A percentile compares a stretch with the other conserved stretches of the same genome.
These are phyloP conservation scores for Kodamaea neixiangensis DNA, from an alignment of 805 yeast species.

Conservation along the genomic window DNA sequence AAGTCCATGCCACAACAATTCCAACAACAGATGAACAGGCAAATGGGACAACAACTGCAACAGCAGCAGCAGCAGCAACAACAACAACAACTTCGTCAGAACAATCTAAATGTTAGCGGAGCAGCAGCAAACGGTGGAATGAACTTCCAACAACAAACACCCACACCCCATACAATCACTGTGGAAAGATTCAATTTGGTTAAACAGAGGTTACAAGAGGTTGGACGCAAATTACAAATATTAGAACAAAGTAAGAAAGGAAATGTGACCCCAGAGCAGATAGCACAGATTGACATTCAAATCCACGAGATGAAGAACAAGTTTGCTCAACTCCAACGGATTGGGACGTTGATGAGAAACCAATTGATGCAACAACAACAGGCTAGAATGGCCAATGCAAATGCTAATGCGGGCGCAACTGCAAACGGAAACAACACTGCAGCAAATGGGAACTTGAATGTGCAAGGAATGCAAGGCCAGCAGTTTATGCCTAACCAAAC, in stretches of 20 bases:
- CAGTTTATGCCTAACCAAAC: conserved; percentile 8
- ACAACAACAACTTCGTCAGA: conserved; percentile 4
- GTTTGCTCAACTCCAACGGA: conserved; percentile 50
- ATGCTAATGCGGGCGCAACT: not conserved
- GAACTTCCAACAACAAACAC: conserved; percentile 14
- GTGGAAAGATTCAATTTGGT: conserved; percentile 46
- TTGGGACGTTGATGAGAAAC: conserved; percentile 49
- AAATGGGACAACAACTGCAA: conserved; percentile 6
- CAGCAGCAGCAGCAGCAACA: conserved; percentile 5
- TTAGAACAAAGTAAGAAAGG: conserved; percentile 50
- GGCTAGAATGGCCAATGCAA: conserved; percentile 3
- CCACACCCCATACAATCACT: conserved; percentile 29
- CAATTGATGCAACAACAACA: conserved; percentile 36
- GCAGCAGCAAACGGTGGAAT: not conserved
- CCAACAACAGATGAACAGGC: conserved; percentile 8
- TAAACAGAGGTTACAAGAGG: conserved; percentile 48
- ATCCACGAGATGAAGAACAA: conserved; percentile 49
- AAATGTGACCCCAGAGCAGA: conserved; percentile 46
- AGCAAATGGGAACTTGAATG: not conserved
- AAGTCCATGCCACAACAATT: conserved; percentile 11
- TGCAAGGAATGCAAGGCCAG: conserved; percentile 2
- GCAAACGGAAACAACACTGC: conserved; percentile 17
- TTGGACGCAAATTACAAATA: conserved; percentile 50
- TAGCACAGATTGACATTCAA: conserved; percentile 47
- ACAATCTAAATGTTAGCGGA: not conserved